Evolutionary conservation across 179 eudicot genomes (phyloP).

Genomic region (Actinidia polygama): DNA sequence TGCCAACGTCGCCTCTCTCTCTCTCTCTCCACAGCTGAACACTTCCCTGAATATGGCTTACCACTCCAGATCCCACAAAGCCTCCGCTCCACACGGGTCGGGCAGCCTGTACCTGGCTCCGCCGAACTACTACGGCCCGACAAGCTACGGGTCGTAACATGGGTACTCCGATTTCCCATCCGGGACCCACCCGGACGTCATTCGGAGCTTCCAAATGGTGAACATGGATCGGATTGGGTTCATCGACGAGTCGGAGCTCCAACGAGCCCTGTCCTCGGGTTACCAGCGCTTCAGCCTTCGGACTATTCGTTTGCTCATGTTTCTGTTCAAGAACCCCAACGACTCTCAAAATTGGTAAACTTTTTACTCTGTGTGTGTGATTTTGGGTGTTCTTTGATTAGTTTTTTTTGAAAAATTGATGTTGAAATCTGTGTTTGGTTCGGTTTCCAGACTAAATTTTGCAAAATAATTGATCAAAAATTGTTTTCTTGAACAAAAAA

Average conservation of each 20-base stretch:
- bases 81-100: conserved; percentile 57
- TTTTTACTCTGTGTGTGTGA: too few relatives aligned
- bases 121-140: conserved; percentile 24
- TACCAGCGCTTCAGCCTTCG: conserved; percentile 62
- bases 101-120: conserved; percentile 7
- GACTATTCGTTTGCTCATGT: conserved; percentile 69
- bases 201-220: conserved; percentile 75
- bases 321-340: conserved; percentile 54
- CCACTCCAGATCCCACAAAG: conserved; percentile 22
- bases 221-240: conserved; percentile 72
- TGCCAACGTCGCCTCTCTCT: background rate
- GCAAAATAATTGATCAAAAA: too few relatives aligned
- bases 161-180: conserved; percentile 56
- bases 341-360: conserved; percentile 50
- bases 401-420: too few relatives aligned
- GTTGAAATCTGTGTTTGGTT: too few relatives aligned
- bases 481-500: background rate
- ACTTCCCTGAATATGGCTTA: conserved; percentile 4
- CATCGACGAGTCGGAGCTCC: conserved; percentile 68
- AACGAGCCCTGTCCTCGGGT: conserved; percentile 51
- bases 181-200: conserved; percentile 72
- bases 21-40: background rate
- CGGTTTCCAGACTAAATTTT: too few relatives aligned
- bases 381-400: background rate
- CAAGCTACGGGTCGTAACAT: conserved; percentile 23